Percentiles rank a stretch among this genome's conserved stretches.
phyloP scores from a whole-genome alignment of 2,329 filamentous ascomycete genomes.

The Colletotrichum sp. region DNA sequence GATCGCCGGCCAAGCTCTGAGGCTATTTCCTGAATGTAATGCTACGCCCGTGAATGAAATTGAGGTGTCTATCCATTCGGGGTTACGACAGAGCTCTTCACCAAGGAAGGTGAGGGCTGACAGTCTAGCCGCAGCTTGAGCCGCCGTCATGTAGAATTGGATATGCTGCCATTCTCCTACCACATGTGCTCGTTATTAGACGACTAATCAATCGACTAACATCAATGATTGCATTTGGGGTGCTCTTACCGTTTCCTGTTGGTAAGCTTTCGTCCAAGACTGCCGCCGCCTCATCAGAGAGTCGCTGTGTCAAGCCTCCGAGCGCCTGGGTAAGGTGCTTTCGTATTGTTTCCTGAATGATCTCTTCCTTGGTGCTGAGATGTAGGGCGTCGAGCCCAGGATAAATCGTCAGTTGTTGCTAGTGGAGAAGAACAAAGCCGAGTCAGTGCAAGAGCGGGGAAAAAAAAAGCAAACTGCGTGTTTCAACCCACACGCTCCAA shows the following conservation, averaged over 20 bases:
- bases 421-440: fast-evolving
- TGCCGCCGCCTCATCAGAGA: background rate
- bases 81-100: background rate
- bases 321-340: background rate
- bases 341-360: background rate
- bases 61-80: background rate
- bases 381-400: background rate
- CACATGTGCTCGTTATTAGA: background rate
- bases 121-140: background rate
- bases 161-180: background rate
- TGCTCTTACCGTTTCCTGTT: background rate
- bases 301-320: background rate
- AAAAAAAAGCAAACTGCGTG: fast-evolving
- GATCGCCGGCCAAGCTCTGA: background rate
- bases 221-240: fast-evolving
- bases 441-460: background rate
- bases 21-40: background rate
- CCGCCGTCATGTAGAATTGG: background rate
- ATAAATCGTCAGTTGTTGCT: background rate
- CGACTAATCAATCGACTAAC: fast-evolving
- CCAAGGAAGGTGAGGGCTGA: background rate
- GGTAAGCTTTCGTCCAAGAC: background rate
- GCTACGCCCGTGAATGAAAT: background rate
- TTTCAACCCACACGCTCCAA: background rate
- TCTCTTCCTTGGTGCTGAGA: background rate